These are phyloP conservation scores for Claviceps africana DNA, from an alignment of 2,329 filamentous ascomycete species.

Conservation along the genomic window DNA sequence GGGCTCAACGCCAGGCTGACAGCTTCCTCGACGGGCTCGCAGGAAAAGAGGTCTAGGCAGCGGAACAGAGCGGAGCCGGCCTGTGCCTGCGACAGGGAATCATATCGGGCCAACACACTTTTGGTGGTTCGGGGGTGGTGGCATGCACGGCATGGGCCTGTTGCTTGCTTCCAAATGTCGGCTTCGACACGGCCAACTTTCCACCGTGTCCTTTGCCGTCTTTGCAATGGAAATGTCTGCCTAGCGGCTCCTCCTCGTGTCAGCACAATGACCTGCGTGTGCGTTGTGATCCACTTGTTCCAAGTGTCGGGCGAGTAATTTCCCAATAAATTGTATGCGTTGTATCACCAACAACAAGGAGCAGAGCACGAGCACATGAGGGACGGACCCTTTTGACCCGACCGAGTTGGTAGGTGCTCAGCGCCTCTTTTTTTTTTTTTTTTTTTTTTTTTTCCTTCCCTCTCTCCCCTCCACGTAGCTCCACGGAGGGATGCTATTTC, in stretches of 20 bases:
- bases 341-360: background rate
- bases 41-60: slow-evolving; percentile 2
- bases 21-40: slow-evolving; percentile 51
- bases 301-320: slow-evolving; percentile 1
- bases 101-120: background rate
- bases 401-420: background rate
- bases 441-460: too few species aligned
- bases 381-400: background rate
- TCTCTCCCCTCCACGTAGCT: too few species aligned
- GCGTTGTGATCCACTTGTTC: background rate
- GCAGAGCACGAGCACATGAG: background rate
- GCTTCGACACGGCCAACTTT: background rate
- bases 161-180: background rate
- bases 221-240: background rate
- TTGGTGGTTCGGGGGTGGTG: too few species aligned
- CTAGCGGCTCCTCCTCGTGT: background rate
- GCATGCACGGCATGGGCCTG: background rate
- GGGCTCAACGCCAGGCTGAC: slow-evolving; percentile 56
- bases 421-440: background rate
- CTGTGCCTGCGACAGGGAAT: background rate
- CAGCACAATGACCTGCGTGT: background rate
- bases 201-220: too few species aligned
- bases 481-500: background rate
- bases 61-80: background rate
- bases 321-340: too few species aligned